phyloP scores from a whole-genome alignment of 345 rosid genomes.

The Aquilaria sinensis region DNA sequence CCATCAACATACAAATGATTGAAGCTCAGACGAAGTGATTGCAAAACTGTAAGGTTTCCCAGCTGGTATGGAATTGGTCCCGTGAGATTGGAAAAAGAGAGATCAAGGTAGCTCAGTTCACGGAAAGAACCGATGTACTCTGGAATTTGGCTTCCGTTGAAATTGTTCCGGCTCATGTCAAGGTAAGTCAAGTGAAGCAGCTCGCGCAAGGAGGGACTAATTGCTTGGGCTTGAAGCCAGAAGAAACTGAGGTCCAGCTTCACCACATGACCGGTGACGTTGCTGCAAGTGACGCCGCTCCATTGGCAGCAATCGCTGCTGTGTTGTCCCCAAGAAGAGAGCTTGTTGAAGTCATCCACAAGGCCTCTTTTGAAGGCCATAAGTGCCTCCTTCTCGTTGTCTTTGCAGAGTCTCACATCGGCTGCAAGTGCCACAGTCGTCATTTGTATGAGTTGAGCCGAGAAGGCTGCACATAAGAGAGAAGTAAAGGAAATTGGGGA shows the following conservation, averaged over 20 bases:
- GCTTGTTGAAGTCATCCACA: neutral
- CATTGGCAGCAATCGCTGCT: conserved; percentile 18
- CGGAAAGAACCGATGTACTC: conserved; percentile 7
- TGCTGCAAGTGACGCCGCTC: conserved; percentile 12
- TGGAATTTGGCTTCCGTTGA: neutral
- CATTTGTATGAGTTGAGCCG: no score
- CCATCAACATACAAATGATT: neutral
- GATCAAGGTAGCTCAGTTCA: neutral
- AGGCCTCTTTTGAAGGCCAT: conserved; percentile 8
- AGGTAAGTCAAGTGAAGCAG: conserved; percentile 1
- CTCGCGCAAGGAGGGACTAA: neutral
- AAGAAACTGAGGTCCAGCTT: neutral
- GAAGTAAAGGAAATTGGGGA: no score
- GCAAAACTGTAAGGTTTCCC: conserved; percentile 7
- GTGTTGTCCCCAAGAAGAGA: conserved; percentile 9
- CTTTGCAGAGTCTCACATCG: neutral
- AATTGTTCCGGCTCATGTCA: conserved; percentile 1
- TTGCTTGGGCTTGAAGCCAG: neutral
- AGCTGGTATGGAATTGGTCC: conserved; percentile 7
- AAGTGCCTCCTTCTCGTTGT: conserved; percentile 1
- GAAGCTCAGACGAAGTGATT: neutral
- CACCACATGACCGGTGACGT: conserved; percentile 3
- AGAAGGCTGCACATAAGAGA: no score
- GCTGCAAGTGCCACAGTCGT: no score
- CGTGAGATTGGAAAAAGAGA: neutral